These are phyloP conservation scores for Magnolia officinalis DNA, from an alignment of 164 flowering plant species.

Conservation along the genomic window DNA sequence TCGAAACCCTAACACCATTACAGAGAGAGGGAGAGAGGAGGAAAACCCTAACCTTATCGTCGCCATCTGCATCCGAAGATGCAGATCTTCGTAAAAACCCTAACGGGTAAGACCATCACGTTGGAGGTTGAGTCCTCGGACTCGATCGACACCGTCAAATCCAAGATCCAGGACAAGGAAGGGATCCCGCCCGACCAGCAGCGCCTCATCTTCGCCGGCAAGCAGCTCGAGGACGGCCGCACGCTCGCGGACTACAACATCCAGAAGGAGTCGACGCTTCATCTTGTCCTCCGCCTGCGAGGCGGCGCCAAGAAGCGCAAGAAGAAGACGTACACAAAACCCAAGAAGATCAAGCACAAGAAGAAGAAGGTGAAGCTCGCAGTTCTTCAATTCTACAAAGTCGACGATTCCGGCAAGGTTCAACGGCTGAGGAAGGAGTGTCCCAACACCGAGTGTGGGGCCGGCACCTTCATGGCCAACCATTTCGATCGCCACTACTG, in stretches of 20 bases:
- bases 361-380: constrained; percentile 66
- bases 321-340: constrained; percentile 74
- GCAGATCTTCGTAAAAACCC: constrained; percentile 85
- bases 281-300: constrained; percentile 25
- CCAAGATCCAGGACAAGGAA: constrained; percentile 64
- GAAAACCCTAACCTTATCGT: not conserved
- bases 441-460: constrained; percentile 64
- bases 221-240: constrained; percentile 59
- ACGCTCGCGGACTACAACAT: constrained; percentile 66
- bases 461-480: constrained; percentile 68
- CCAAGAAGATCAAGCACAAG: constrained; percentile 73
- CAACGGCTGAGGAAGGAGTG: constrained; percentile 71
- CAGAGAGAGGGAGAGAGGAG: not conserved
- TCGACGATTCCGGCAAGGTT: constrained; percentile 61
- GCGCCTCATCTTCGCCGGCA: constrained; percentile 62
- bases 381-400: constrained; percentile 60
- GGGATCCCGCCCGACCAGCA: constrained; percentile 66
- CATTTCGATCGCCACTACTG: constrained; percentile 63
- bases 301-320: constrained; percentile 51
- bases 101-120: constrained; percentile 66
- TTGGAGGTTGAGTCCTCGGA: constrained; percentile 57
- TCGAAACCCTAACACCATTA: not conserved
- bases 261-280: constrained; percentile 49
- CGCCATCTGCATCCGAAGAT: constrained; percentile 22
- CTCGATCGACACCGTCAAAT: constrained; percentile 65